Percentiles rank a stretch among this genome's conserved stretches.
Conservation (phyloP, 345 rosid genomes). For the Populus tremula region DNA sequence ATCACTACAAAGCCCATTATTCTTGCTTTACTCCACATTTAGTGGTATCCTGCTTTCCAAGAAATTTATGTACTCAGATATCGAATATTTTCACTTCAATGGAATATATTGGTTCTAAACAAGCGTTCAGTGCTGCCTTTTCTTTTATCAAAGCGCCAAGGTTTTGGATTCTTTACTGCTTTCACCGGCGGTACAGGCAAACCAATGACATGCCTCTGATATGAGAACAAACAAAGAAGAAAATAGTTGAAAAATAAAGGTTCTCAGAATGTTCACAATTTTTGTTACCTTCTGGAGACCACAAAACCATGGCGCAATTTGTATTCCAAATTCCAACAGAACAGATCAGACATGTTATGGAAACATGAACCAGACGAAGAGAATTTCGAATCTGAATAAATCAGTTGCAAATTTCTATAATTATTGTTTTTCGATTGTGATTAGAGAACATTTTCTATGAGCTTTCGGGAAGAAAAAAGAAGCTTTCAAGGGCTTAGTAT, state of each 20-base stretch:
- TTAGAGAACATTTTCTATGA: slow-evolving; percentile 1
- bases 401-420: neutral
- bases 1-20: neutral
- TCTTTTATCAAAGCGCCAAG: neutral
- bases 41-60: neutral
- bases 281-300: too few relatives aligned
- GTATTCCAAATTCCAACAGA: too few relatives aligned
- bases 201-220: neutral
- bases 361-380: neutral
- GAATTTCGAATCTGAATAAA: neutral
- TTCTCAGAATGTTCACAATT: too few relatives aligned
- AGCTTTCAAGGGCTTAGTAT: neutral
- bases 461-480: neutral
- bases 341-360: too few relatives aligned
- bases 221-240: neutral
- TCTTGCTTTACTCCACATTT: neutral
- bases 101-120: neutral
- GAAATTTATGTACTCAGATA: neutral
- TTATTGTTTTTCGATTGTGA: neutral
- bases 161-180: neutral
- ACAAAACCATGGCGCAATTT: too few relatives aligned
- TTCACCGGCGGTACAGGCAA: neutral
- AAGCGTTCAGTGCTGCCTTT: neutral
- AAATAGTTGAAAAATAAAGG: too few relatives aligned
- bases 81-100: neutral